phyloP scores from a whole-genome alignment of 768 basidiomycete species.

The Lactarius psammicola region DNA sequence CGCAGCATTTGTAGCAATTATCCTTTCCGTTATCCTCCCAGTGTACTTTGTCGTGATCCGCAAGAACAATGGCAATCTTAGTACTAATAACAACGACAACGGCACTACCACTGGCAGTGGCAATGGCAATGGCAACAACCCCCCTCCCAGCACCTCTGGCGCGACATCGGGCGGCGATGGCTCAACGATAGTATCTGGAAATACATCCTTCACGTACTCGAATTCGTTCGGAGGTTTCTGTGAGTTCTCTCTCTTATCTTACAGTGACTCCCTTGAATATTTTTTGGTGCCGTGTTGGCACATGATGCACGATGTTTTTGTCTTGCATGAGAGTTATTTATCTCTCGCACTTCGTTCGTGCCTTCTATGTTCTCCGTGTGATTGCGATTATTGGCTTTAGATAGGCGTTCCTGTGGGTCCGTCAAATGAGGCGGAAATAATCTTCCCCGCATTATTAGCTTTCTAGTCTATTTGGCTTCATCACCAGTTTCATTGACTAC shows the following conservation, averaged over 20 bases:
- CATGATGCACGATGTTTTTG: slow-evolving; percentile 6
- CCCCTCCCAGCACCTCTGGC: slow-evolving; percentile 3
- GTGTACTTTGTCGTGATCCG: slow-evolving; percentile 16
- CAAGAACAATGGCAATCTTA: not conserved
- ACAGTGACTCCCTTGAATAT: not conserved
- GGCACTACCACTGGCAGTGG: not conserved
- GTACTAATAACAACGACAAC: not conserved
- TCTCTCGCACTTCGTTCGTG: not conserved
- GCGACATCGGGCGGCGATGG: slow-evolving; percentile 26
- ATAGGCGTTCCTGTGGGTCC: slow-evolving; percentile 5
- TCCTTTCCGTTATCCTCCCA: slow-evolving; percentile 16
- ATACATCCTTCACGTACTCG: slow-evolving; percentile 46
- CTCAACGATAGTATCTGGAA: slow-evolving; percentile 37
- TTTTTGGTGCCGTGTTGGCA: not conserved
- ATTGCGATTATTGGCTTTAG: not conserved
- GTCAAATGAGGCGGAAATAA: not conserved
- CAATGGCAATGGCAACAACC: not conserved
- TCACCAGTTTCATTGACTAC: not conserved
- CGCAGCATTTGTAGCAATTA: slow-evolving; percentile 13
- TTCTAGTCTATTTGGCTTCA: not conserved
- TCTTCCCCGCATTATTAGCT: slow-evolving; percentile 9
- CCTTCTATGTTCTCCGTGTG: not conserved
- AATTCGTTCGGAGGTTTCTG: slow-evolving; percentile 50
- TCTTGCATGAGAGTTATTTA: not conserved
- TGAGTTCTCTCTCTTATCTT: slow-evolving; percentile 16